Evolutionary conservation across 2,329 filamentous ascomycete species (phyloP), one percentile per base, ranked within the genome.

Genomic region (Fusarium cyanostomum): DNA sequence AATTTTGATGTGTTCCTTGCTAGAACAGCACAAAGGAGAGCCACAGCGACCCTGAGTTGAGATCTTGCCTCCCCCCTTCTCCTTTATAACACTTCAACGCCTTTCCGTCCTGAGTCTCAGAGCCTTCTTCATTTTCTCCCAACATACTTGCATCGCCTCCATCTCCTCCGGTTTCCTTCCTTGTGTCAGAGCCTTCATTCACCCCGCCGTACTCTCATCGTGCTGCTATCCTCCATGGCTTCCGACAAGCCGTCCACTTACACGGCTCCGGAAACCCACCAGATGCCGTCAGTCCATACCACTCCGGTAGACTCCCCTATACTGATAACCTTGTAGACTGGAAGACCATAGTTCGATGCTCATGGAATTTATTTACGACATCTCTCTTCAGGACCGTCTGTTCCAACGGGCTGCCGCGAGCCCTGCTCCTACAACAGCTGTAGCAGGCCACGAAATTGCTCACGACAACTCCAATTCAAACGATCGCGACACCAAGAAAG

Each of bases 281-380:
- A 15, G 6, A 28, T 10, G 8, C 12, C 13, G 52, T 56, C 10
- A 7, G 45, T 31, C 2, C 5, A 39, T 5, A 21, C 4, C 10
- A 35, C 7, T 15, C 13, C 2, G 7, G 5, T 16, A 8, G 7
- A n/a, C 8, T 8, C 12, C 3, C 9, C 3, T 27, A 1, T 51
- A 34, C 12, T 43, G 2, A 43, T 5, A 33, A 5, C 2, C 1
- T 7, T 35, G 8, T 16, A 52, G 52, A 7, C 11, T 27, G 5
- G 3, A 8, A 1, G 4, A n/a, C 3, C 21, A 26, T 13, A 9
- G 1, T 5, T 24, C 39, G 2, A 55, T 55, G 45, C 42, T 62
- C 9, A n/a, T 21, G 1, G n/a, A 3, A 3, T 62, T 55, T 41
- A 48, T 62, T 11, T 52, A 62, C 13, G 55, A 59, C 16, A 62